Percentiles rank a stretch among this genome's conserved stretches.
Evolutionary conservation across 2,329 filamentous ascomycete species (phyloP).

Genomic region (Diplocarpon mali): DNA sequence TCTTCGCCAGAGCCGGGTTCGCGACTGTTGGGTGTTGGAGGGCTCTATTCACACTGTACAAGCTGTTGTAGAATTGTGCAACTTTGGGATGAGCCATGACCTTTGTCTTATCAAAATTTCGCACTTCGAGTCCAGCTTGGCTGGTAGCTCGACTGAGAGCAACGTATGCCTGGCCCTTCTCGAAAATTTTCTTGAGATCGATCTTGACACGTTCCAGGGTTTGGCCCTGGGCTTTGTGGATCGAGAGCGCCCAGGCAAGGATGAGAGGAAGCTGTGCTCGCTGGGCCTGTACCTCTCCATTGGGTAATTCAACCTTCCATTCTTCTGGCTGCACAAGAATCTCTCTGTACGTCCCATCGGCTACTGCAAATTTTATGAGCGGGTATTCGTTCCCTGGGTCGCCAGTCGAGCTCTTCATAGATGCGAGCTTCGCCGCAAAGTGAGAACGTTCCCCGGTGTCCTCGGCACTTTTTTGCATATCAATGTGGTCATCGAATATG

Average conservation of each 20-base stretch:
- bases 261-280: conserved; percentile 78
- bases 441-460: conserved; percentile 32
- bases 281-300: conserved; percentile 83
- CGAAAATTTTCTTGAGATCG: conserved; percentile 82
- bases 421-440: conserved; percentile 32
- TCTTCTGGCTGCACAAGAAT: conserved; percentile 78
- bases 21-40: conserved; percentile 24
- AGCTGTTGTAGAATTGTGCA: conserved; percentile 69
- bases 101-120: conserved; percentile 78
- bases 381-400: conserved; percentile 55
- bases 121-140: conserved; percentile 76
- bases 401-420: conserved; percentile 29
- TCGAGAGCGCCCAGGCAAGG: conserved; percentile 90
- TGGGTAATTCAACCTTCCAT: conserved; percentile 97
- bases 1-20: conserved; percentile 8
- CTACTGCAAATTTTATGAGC: conserved; percentile 70
- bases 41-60: conserved; percentile 59
- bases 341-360: conserved; percentile 64
- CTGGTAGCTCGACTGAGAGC: conserved; percentile 86
- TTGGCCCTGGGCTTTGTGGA: conserved; percentile 96
- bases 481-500: conserved; percentile 37
- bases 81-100: conserved; percentile 92
- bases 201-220: conserved; percentile 85
- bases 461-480: conserved; percentile 35
- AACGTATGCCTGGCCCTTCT: conserved; percentile 96